Evolutionary conservation across 2,329 filamentous ascomycete species (phyloP), one percentile per base, ranked within the genome.

Genomic region (Cercospora sp.): DNA sequence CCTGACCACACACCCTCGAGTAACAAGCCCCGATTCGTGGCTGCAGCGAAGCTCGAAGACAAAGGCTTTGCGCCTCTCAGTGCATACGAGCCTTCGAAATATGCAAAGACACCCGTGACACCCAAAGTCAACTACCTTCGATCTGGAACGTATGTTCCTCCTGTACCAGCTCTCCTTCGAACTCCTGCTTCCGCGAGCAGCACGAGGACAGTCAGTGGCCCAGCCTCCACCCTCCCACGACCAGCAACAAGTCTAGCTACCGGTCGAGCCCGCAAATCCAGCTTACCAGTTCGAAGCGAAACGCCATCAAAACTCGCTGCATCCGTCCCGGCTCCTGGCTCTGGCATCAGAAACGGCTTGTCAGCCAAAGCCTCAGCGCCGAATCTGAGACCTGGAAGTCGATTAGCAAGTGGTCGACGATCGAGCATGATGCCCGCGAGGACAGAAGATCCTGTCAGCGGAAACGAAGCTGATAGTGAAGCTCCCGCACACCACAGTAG

Each of bases 1-100:
- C 70, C 69, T 16, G 72, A 72, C 51, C 64, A 64, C 26, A 59
- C 68, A 1, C 73, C 70, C 12, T 59, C 55, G 5, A 69, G 64
- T 63, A 71, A 73, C 67, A 73, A 74, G 45, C 72, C 74, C 8
- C 73, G 74, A 40, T 78, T 72, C 67, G 63, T 45, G 10, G 68
- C 48, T 23, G 64, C 68, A 4, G 66, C 65, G 33, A 77, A 73
- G 63, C 33, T 64, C 5, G 66, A 74, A 18, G 65, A 68, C 42
- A 73, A 72, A 28, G 75, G 77, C 55, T 78, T 77, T 66, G 69
- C 75, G 0, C 77, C 78, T 45, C 72, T 78, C 2, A 76, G 77
- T 6, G 71, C 74, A 2, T 73, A 74, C 51, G 77, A 79, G 65
- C 77, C 78, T 18, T 76, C 75, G 3, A 74, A 75, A 1, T 78